These are phyloP conservation scores for Gossypium ekmanianum DNA, from an alignment of 345 rosid genomes.

Conservation along the genomic window DNA sequence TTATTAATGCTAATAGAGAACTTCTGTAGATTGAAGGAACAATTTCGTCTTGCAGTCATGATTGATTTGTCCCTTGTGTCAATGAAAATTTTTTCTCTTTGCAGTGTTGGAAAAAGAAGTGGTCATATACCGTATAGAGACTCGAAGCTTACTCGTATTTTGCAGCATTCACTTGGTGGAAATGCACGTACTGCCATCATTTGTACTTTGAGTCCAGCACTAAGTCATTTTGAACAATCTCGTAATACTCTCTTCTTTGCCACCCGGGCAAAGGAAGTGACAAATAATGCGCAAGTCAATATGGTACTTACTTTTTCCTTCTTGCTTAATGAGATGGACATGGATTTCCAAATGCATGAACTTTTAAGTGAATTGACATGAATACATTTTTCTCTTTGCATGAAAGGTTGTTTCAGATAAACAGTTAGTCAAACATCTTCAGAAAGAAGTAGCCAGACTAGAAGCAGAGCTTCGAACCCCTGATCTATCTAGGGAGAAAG, in stretches of 20 bases:
- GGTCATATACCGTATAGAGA: slow-evolving; percentile 96
- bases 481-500: slow-evolving; percentile 76
- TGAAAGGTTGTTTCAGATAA: slow-evolving; percentile 84
- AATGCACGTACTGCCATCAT: slow-evolving; percentile 99
- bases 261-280: slow-evolving; percentile 98
- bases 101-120: slow-evolving; percentile 87
- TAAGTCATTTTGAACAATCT: slow-evolving; percentile 86
- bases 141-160: slow-evolving; percentile 95
- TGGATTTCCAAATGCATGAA: slow-evolving; percentile 5
- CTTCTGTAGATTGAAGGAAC: background rate
- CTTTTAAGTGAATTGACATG: background rate
- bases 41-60: background rate
- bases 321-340: background rate
- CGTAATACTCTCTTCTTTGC: slow-evolving; percentile 95
- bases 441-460: slow-evolving; percentile 95
- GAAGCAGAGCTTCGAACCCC: slow-evolving; percentile 98
- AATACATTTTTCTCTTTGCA: background rate
- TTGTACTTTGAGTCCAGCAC: slow-evolving; percentile 94
- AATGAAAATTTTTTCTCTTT: slow-evolving; percentile 12
- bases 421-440: slow-evolving; percentile 96
- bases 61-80: slow-evolving; percentile 5
- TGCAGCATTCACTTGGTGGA: slow-evolving; percentile 99
- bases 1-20: background rate
- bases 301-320: slow-evolving; percentile 54
- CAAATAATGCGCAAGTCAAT: slow-evolving; percentile 96